These are phyloP conservation scores for Biscutella laevigata DNA, from an alignment of 441 rosid species.

Conservation along the genomic window DNA sequence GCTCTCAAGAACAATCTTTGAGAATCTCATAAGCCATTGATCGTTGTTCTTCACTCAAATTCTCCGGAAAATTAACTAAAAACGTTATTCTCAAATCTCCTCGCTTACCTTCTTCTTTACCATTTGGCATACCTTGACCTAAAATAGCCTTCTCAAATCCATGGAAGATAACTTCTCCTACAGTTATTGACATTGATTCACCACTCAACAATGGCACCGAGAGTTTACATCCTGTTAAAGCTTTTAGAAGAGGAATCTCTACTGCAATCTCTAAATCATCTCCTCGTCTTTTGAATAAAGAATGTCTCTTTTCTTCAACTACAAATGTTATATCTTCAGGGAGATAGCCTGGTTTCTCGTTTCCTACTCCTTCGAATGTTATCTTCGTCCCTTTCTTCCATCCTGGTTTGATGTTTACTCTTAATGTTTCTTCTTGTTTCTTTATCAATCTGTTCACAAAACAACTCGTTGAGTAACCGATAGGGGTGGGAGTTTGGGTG, in stretches of 20 bases:
- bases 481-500: no score
- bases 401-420: slow-evolving; percentile 71
- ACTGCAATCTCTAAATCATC: slow-evolving; percentile 55
- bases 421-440: slow-evolving; percentile 53
- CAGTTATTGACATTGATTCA: slow-evolving; percentile 37
- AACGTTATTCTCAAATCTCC: slow-evolving; percentile 57
- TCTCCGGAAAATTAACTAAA: slow-evolving; percentile 44
- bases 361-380: slow-evolving; percentile 75
- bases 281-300: slow-evolving; percentile 46
- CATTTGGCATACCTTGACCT: slow-evolving; percentile 73
- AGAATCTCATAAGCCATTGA: slow-evolving; percentile 38
- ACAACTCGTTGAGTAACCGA: no score
- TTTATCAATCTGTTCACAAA: slow-evolving; percentile 35
- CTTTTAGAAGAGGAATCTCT: slow-evolving; percentile 61
- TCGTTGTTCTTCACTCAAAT: slow-evolving; percentile 44
- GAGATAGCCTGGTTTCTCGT: slow-evolving; percentile 60
- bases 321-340: slow-evolving; percentile 53
- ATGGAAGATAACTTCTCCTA: slow-evolving; percentile 46
- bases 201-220: slow-evolving; percentile 62
- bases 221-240: slow-evolving; percentile 64
- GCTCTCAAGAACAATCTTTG: slow-evolving; percentile 43
- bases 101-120: slow-evolving; percentile 39
- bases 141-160: slow-evolving; percentile 51
- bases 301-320: slow-evolving; percentile 54
- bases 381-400: slow-evolving; percentile 83